Percentiles rank a stretch among this genome's conserved stretches.
Conservation (phyloP, 306 rosid species). For the Pyrus betulifolia region DNA sequence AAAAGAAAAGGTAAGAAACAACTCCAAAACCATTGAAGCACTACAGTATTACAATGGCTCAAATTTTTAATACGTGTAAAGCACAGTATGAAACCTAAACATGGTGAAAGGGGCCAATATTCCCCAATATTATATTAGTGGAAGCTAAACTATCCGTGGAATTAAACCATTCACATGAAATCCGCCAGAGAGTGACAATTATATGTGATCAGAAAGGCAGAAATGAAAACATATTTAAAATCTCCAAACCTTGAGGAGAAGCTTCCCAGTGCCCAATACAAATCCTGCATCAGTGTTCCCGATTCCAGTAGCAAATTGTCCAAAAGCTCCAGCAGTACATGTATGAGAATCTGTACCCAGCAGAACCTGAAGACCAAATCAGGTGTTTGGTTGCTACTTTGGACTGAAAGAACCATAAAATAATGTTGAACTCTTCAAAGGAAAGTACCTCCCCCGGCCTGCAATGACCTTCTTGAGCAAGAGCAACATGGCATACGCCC, state of each 20-base stretch:
- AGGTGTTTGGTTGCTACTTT: constrained; percentile 8
- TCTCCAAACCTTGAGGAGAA: constrained; percentile 65
- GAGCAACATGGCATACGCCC: constrained; percentile 93
- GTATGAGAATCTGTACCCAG: constrained; percentile 98
- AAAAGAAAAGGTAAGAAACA: background rate
- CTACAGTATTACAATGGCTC: background rate
- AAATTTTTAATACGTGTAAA: background rate
- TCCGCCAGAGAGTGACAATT: background rate
- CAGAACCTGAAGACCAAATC: constrained; percentile 49
- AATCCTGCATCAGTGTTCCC: constrained; percentile 96
- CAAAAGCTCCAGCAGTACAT: constrained; percentile 97
- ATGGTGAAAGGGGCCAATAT: background rate
- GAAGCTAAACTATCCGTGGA: background rate
- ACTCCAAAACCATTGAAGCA: background rate
- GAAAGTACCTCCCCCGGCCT: constrained; percentile 90
- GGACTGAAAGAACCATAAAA: constrained; percentile 12
- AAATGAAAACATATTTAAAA: background rate
- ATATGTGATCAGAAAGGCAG: background rate
- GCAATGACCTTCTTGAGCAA: constrained; percentile 99
- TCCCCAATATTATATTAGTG: background rate
- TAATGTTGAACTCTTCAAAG: background rate
- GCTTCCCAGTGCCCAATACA: constrained; percentile 85
- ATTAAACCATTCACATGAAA: background rate
- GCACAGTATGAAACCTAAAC: background rate
- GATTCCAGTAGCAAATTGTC: constrained; percentile 95